Base-by-base conservation (phyloP, 1,284 basidiomycete species). In the Cystobasidium pallidum region DNA sequence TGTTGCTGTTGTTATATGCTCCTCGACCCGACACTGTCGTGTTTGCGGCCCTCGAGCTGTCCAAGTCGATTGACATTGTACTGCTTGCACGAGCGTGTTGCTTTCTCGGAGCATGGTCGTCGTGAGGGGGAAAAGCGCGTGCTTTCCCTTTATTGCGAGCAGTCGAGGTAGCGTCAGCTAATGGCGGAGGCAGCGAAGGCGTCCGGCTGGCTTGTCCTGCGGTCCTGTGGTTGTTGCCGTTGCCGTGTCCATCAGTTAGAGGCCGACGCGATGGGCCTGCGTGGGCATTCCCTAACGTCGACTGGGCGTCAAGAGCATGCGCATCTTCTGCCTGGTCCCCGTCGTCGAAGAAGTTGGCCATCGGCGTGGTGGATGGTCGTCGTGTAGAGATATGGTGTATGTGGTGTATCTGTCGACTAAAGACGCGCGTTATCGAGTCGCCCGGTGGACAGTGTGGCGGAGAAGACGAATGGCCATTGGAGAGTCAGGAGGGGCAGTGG, bases 311-410 rank as follows among this genome's bases (percentile, higher is more conserved):
- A 32, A 11, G 41, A n/a, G 1, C 10, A 8, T 36, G 11, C 1
- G 51, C 51, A 17, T 66, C 49, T 36, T 43, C 32, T 26, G 49
- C 65, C 13, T n/a, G n/a, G n/a, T n/a, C n/a, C n/a, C 41, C 65
- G 51, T 68, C 66, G 24, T 58, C 52, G 45, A 68, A 68, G 66
- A 59, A 68, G 66, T 36, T 68, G 54, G 66, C 49, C 66, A 68
- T 68, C n/a, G n/a, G n/a, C n/a, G n/a, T n/a, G n/a, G n/a, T n/a
- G n/a, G n/a, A n/a, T n/a, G n/a, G n/a, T n/a, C n/a, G n/a, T n/a
- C n/a, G n/a, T n/a, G n/a, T n/a, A n/a, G n/a, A n/a, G n/a, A n/a
- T n/a, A n/a, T n/a, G n/a, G n/a, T n/a, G n/a, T n/a, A n/a, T n/a
- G n/a, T n/a, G n/a, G n/a, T n/a, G n/a, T n/a, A n/a, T n/a, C n/a